Conservation (phyloP, 176 grass and related monocot genomes). For the Aegilops speltoides region DNA sequence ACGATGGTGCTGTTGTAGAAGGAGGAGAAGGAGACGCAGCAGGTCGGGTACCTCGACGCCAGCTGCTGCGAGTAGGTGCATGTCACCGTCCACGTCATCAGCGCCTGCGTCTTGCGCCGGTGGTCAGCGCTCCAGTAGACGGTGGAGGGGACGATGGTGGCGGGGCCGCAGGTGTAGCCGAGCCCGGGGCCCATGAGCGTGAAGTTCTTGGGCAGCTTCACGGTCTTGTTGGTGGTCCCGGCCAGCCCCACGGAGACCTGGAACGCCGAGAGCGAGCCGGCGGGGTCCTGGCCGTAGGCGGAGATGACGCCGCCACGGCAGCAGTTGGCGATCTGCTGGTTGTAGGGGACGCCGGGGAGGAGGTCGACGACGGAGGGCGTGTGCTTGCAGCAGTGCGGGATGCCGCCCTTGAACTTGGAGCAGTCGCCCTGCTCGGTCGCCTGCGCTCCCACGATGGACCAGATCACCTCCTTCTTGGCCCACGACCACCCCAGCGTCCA, state of each 20-base stretch:
- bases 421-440: conserved; percentile 91
- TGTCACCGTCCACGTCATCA: conserved; percentile 88
- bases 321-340: conserved; percentile 99
- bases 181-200: conserved; percentile 64
- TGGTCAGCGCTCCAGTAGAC: conserved; percentile 58
- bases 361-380: conserved; percentile 74
- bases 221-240: conserved; percentile 91
- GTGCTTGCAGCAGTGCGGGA: conserved; percentile 83
- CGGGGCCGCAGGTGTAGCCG: conserved; percentile 82
- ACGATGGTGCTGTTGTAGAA: conserved; percentile 95
- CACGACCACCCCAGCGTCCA: conserved; percentile 87
- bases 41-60: conserved; percentile 66
- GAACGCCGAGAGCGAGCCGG: conserved; percentile 57
- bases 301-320: conserved; percentile 87
- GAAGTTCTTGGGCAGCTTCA: conserved; percentile 86
- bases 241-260: conserved; percentile 83
- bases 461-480: conserved; percentile 99
- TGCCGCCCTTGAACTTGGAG: conserved; percentile 87
- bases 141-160: conserved; percentile 67
- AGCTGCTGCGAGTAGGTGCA: conserved; percentile 88
- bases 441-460: conserved; percentile 94
- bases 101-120: conserved; percentile 79
- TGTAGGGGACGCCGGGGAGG: conserved; percentile 93
- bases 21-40: conserved; percentile 91
- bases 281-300: conserved; percentile 74